phyloP scores from a whole-genome alignment of 2,329 filamentous ascomycete species.

The Nemania sp. region DNA sequence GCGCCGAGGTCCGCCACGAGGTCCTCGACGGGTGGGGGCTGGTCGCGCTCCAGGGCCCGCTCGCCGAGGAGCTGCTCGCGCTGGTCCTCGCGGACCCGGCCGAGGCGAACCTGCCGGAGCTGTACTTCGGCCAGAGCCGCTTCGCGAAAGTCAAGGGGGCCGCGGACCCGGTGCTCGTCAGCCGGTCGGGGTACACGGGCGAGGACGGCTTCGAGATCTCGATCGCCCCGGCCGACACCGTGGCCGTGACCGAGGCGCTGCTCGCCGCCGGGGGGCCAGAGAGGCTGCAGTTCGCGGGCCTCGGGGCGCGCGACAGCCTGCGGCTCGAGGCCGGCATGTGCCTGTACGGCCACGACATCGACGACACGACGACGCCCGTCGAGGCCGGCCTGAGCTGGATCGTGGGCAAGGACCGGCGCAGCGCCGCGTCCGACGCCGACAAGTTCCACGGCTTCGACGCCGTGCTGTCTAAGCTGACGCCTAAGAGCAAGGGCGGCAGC shows the following conservation, averaged over 20 bases:
- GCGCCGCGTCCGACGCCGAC: slow-evolving; percentile 48
- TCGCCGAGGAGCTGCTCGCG: slow-evolving; percentile 70
- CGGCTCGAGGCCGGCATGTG: slow-evolving; percentile 98
- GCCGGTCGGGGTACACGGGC: slow-evolving; percentile 91
- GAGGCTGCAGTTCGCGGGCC: slow-evolving; percentile 76
- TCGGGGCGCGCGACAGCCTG: slow-evolving; percentile 89
- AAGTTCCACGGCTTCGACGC: slow-evolving; percentile 85
- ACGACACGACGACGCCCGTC: slow-evolving; percentile 70
- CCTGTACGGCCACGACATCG: slow-evolving; percentile 97
- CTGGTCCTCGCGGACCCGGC: slow-evolving; percentile 61
- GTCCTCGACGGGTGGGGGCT: slow-evolving; percentile 75
- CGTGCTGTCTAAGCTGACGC: slow-evolving; percentile 77
- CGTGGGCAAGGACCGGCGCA: slow-evolving; percentile 75
- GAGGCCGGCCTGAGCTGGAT: slow-evolving; percentile 72
- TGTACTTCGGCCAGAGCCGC: slow-evolving; percentile 82
- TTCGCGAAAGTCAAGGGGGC: slow-evolving; percentile 66
- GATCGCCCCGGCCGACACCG: slow-evolving; percentile 69
- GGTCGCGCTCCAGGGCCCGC: slow-evolving; percentile 86
- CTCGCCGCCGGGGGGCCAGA: slow-evolving; percentile 65
- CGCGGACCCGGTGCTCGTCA: slow-evolving; percentile 67
- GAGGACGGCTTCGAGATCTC: slow-evolving; percentile 99
- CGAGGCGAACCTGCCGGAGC: slow-evolving; percentile 60
- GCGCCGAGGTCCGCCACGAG: slow-evolving; percentile 67
- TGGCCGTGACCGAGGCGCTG: slow-evolving; percentile 70
- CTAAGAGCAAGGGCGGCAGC: slow-evolving; percentile 70